Evolutionary conservation across 805 yeast species (phyloP).

Genomic region (Ogataea zsoltii): DNA sequence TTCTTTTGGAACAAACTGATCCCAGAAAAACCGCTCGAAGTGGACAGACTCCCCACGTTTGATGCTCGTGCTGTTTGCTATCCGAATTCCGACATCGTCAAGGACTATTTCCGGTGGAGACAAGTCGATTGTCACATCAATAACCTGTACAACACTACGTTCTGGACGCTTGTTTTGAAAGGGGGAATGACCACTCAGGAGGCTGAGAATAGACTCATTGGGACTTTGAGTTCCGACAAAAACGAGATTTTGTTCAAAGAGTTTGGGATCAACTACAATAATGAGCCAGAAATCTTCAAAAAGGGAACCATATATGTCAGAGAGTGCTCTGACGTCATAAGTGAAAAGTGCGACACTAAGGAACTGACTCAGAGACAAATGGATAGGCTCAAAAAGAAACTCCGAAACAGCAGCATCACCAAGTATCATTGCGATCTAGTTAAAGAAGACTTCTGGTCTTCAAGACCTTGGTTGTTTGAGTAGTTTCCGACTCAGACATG

Average conservation of each 20-base stretch:
- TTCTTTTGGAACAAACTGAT: conserved; percentile 65
- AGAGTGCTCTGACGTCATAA: conserved; percentile 32
- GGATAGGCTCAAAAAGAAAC: conserved; percentile 49
- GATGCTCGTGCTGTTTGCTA: conserved; percentile 90
- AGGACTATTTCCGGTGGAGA: conserved; percentile 92
- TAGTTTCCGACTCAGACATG: not conserved
- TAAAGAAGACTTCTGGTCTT: conserved; percentile 61
- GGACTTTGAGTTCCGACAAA: conserved; percentile 81
- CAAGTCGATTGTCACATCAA: conserved; percentile 97
- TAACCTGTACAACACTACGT: conserved; percentile 88
- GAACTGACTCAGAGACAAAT: conserved; percentile 44
- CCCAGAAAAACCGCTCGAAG: conserved; percentile 41
- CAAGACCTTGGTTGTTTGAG: conserved; percentile 39
- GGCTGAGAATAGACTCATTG: conserved; percentile 75
- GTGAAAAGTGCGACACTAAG: conserved; percentile 1
- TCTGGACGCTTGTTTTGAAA: conserved; percentile 78
- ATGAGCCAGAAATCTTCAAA: conserved; percentile 83
- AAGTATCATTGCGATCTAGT: conserved; percentile 62
- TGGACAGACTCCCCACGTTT: conserved; percentile 72
- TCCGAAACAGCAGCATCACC: conserved; percentile 47
- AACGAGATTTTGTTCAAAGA: conserved; percentile 80
- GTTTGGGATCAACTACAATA: conserved; percentile 85
- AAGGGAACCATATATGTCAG: conserved; percentile 75
- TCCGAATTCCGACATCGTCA: conserved; percentile 59
- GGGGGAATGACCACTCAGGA: conserved; percentile 75